These are phyloP conservation scores for Hemisphaericaspora nanyangensis DNA, from an alignment of 805 yeast genomes.

Conservation along the genomic window DNA sequence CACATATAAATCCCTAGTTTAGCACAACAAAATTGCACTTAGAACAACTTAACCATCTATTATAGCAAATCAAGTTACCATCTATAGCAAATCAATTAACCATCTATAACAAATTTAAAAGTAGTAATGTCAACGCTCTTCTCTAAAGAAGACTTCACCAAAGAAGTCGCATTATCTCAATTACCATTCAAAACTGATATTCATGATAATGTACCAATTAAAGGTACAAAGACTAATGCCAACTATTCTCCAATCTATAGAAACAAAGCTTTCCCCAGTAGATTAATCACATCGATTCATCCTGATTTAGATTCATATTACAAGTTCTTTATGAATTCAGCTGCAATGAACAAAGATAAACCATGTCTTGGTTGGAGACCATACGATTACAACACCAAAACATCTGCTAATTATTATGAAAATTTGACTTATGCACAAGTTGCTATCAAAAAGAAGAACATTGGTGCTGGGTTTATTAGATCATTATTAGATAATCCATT, in stretches of 20 bases:
- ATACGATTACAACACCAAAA: constrained; percentile 15
- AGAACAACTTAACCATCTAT: too few species aligned
- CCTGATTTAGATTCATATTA: constrained; percentile 21
- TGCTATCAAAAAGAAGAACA: constrained; percentile 22
- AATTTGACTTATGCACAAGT: constrained; percentile 24
- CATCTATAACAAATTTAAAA: too few species aligned
- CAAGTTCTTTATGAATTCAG: constrained; percentile 19
- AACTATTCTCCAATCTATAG: constrained; percentile 46
- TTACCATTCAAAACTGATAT: constrained; percentile 9
- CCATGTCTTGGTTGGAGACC: constrained; percentile 23
- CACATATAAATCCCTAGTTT: too few species aligned
- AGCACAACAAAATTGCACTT: too few species aligned
- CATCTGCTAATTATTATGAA: constrained; percentile 7
- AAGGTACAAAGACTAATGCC: neutral
- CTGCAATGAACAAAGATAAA: constrained; percentile 8
- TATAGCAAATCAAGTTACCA: too few species aligned
- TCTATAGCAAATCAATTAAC: too few species aligned
- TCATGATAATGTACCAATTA: constrained; percentile 30
- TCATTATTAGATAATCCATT: constrained; percentile 23
- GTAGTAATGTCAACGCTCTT: too few species aligned
- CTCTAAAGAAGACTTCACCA: neutral
- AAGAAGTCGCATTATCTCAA: constrained; percentile 5
- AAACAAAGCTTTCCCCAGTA: constrained; percentile 10
- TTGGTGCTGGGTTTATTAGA: constrained; percentile 40
- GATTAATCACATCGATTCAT: constrained; percentile 12